Evolutionary conservation across 805 yeast species (phyloP).

Genomic region (Sugiyamaella floridensis): DNA sequence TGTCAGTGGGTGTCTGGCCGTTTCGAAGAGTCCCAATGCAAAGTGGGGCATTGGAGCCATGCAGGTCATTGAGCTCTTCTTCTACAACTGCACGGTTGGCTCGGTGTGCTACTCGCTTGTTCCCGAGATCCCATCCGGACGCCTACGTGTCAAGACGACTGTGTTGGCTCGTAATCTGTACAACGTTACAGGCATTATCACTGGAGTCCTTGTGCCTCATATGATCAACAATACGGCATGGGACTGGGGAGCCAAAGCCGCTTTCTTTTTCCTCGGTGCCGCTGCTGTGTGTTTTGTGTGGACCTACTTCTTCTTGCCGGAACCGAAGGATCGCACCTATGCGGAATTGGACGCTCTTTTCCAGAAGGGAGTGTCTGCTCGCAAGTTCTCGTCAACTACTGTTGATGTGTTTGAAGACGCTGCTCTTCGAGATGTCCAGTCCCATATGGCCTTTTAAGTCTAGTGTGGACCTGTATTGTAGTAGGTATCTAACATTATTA

Average conservation of each 20-base stretch:
- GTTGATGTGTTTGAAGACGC: slow-evolving; percentile 13
- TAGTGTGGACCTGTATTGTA: too few relatives aligned
- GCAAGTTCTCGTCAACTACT: slow-evolving; percentile 21
- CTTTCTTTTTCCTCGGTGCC: slow-evolving; percentile 39
- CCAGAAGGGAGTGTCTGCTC: slow-evolving; percentile 26
- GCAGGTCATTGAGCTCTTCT: slow-evolving; percentile 39
- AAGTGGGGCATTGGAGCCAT: slow-evolving; percentile 35
- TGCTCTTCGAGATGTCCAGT: neutral
- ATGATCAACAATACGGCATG: slow-evolving; percentile 42
- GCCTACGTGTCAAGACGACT: slow-evolving; percentile 38
- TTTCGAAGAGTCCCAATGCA: slow-evolving; percentile 20
- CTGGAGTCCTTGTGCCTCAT: slow-evolving; percentile 32
- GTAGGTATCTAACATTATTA: too few relatives aligned
- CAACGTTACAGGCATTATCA: slow-evolving; percentile 18
- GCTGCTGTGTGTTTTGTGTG: slow-evolving; percentile 32
- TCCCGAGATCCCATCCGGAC: slow-evolving; percentile 37
- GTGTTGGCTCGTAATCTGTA: slow-evolving; percentile 35
- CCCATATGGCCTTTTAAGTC: neutral
- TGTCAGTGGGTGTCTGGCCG: slow-evolving; percentile 38
- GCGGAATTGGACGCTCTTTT: slow-evolving; percentile 55
- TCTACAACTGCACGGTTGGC: slow-evolving; percentile 41
- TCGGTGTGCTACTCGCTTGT: slow-evolving; percentile 37
- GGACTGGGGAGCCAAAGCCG: slow-evolving; percentile 44
- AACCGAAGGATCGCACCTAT: slow-evolving; percentile 49
- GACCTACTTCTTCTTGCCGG: slow-evolving; percentile 51